Base-by-base conservation (phyloP, 305 asterid genomes). In the Fraxinus platypoda region DNA sequence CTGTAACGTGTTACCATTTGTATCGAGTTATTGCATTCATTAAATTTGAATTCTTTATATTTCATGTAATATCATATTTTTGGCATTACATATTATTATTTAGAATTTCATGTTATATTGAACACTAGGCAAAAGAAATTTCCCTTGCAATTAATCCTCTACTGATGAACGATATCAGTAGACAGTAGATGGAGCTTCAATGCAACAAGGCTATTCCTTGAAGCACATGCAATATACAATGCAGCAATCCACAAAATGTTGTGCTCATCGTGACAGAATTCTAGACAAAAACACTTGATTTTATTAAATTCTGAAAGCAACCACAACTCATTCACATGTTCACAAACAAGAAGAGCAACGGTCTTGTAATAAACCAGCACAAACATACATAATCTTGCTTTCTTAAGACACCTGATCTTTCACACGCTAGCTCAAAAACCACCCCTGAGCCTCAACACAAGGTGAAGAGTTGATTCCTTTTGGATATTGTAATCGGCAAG, bases 231-330 rank as follows among this genome's bases (percentile, higher is more conserved):
- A 26, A 62, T 21, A 25, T 37, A 52, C 54, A 79, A 74, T 76
- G 85, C 84, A 81, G 83, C 85, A 83, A 78, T 78, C 59, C 28
- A 59, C 31, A 19, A 21, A 25, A 59, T 21, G 25, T 21, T 2
- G 25, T 59, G 71, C 71, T 21, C 13, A 59, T 19, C 13, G 21
- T 21, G 30, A 21, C 28, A 7, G 30, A 23, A 21, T 21, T 23
- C 11, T 6, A 21, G 71, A 59, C 71, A 59, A 21, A 57, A 57
- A 57, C 68, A 59, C 28, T 6, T 21, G 4, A 21, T 23, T 59
- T 59, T 59, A 59, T 59, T 59, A 2, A 49, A 59, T 59, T 4
- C 31, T 59, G 30, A 21, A 59, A 8, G 71, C 28, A 59, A 21
- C 28, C 30, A 57, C 31, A 59, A 59, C 0, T 59, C 5, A 49